phyloP scores from a whole-genome alignment of 73 alveolate genomes.

The Loxodes magnus region DNA sequence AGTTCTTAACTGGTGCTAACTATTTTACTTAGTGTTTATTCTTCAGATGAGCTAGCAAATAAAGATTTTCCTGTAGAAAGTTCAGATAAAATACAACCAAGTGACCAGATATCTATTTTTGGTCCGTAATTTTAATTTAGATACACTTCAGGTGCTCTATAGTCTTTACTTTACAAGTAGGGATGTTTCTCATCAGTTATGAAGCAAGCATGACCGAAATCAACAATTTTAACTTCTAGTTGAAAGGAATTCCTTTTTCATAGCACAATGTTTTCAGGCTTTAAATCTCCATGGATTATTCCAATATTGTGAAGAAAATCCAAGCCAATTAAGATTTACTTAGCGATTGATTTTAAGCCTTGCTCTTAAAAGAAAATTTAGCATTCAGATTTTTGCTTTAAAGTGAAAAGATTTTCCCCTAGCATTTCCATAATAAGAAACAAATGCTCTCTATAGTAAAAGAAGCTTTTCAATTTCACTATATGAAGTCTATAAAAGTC shows the following conservation, averaged over 20 bases:
- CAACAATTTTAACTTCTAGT: constrained; percentile 10
- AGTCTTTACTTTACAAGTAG: constrained; percentile 7
- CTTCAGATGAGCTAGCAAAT: no score
- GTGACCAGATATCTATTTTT: constrained; percentile 83
- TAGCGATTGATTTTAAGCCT: neutral
- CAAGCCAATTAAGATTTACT: constrained; percentile 14
- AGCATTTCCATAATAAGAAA: constrained; percentile 14
- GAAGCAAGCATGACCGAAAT: constrained; percentile 10
- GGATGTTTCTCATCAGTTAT: neutral
- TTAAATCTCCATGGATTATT: constrained; percentile 49
- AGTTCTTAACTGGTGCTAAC: no score
- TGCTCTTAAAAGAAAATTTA: constrained; percentile 5
- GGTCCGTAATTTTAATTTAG: constrained; percentile 75
- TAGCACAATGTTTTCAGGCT: constrained; percentile 54
- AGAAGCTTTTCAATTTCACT: constrained; percentile 27
- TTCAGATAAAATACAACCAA: constrained; percentile 8
- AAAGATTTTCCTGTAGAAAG: constrained; percentile 2
- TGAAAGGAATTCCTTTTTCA: constrained; percentile 1
- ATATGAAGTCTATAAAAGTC: neutral
- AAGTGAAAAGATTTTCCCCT: neutral
- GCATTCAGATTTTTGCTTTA: no score
- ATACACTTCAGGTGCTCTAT: constrained; percentile 39
- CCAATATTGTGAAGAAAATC: constrained; percentile 47
- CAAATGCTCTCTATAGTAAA: constrained; percentile 49
- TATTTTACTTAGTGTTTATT: no score